Evolutionary conservation across 1,139 yeast species (phyloP).

Genomic region (Sugiyamaella paludigena): DNA sequence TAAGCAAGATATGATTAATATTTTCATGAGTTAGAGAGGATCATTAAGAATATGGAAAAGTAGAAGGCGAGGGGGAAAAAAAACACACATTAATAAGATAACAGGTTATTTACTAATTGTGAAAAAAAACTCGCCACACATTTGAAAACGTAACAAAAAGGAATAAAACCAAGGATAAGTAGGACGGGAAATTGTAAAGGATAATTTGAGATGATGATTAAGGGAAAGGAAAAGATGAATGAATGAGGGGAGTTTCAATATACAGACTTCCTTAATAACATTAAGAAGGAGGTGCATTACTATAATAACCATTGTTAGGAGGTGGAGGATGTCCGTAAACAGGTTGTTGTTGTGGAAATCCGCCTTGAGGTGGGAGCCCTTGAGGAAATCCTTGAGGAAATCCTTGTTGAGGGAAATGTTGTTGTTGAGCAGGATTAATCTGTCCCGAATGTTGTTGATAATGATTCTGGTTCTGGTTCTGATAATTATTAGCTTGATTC

Average conservation of each 20-base stretch:
- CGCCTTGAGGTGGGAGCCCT: constrained; percentile 21
- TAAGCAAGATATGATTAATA: too few species aligned
- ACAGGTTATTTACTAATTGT: background rate
- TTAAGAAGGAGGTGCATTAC: constrained; percentile 14
- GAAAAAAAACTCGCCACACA: constrained; percentile 9
- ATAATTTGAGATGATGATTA: constrained; percentile 8
- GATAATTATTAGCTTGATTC: background rate
- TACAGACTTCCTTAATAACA: too few species aligned
- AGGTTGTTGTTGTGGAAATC: constrained; percentile 19
- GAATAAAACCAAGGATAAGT: constrained; percentile 8
- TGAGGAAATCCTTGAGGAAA: constrained; percentile 8
- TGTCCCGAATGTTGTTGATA: background rate
- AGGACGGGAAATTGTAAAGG: constrained; percentile 10
- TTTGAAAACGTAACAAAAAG: background rate
- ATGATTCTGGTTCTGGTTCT: too few species aligned
- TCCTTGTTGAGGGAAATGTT: constrained; percentile 16
- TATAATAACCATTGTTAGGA: constrained; percentile 13
- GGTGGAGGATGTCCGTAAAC: constrained; percentile 9
- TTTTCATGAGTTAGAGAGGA: too few species aligned
- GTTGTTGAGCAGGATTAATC: background rate
- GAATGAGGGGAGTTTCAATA: too few species aligned
- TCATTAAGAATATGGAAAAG: background rate
- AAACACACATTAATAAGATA: background rate
- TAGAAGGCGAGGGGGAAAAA: constrained; percentile 2
- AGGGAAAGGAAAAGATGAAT: constrained; percentile 10